Base-by-base conservation (phyloP, 805 yeast species). In the Schwanniomyces occidentalis region DNA sequence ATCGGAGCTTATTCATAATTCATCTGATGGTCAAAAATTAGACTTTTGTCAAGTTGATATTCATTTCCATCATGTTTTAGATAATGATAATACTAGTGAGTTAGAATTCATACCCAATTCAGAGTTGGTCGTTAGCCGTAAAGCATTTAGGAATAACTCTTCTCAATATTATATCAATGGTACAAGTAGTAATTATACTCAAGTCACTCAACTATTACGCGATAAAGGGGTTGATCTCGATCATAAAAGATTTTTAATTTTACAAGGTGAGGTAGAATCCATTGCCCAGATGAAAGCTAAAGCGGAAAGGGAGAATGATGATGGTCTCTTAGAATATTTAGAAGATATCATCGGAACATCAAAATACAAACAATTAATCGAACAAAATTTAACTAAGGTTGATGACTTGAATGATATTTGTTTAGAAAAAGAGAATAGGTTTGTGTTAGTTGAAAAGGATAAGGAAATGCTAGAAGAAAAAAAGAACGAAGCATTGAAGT, bases 271-370 rank as follows among this genome's bases (percentile, higher is more conserved):
- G 57, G 99, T 93, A 27, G 99, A 93, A 64, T 83, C 90, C 45
- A 93, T 93, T 52, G 97, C 99, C 0, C 97, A 93, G 57, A 95
- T 93, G 99, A 91, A 91, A 55, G 85, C 99, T 8, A 93, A 91
- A 53, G 98, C 97, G 0, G 97, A 93, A 51, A 77, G 71, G 32
- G 95, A 87, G 34, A 79, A 79, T 44, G 98, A 91, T 49, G 98
- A 93, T 55, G 99, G 99, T 0, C 67, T 93, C 17, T 63, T 93
- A 24, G 99, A 95, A 53, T 93, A 93, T 55, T 63, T 93, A 41
- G 99, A 93, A 54, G 99, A 95, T 65, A 91, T 93, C 31, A 93
- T 95, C 36, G 99, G 99, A 4, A 95, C 99, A 0, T 72, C 96
- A 1, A 71, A 75, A 30, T 95, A 90, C 56, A 90, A 93, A 56